phyloP scores from a whole-genome alignment of 306 rosid species.

The Malus sylvestris region DNA sequence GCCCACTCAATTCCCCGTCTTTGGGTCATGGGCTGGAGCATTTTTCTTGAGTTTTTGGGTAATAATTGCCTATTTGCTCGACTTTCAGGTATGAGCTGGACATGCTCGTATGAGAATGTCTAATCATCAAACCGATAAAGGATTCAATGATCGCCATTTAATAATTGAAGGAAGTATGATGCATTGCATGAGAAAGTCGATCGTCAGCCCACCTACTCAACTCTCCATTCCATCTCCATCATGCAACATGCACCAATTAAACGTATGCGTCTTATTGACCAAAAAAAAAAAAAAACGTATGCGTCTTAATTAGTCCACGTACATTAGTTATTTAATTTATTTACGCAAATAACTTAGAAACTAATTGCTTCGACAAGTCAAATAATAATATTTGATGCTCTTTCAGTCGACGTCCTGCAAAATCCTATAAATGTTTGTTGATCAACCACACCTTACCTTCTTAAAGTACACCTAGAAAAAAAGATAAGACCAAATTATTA shows the following conservation, averaged over 20 bases:
- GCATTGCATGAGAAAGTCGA: background rate
- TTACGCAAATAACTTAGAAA: background rate
- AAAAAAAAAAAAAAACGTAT: no score
- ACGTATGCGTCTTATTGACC: no score
- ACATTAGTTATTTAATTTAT: background rate
- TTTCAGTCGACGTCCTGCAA: background rate
- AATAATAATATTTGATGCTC: conserved; percentile 10
- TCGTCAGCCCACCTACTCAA: conserved; percentile 10
- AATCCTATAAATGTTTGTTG: conserved; percentile 33
- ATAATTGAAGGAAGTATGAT: background rate
- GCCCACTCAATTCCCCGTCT: no score
- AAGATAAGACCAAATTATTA: background rate
- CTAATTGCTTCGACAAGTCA: background rate
- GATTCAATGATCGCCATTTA: background rate
- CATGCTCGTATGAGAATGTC: no score
- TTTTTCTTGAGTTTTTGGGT: no score
- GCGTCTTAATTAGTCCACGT: background rate
- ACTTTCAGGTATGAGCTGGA: fast-evolving
- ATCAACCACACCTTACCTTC: conserved; percentile 39
- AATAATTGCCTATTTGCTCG: no score
- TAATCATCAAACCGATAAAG: no score
- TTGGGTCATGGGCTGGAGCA: no score
- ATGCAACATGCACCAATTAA: background rate
- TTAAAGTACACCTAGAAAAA: background rate
- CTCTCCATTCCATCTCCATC: background rate